phyloP scores from a whole-genome alignment of 176 grass and related monocot species.

The Paspalum notatum region DNA sequence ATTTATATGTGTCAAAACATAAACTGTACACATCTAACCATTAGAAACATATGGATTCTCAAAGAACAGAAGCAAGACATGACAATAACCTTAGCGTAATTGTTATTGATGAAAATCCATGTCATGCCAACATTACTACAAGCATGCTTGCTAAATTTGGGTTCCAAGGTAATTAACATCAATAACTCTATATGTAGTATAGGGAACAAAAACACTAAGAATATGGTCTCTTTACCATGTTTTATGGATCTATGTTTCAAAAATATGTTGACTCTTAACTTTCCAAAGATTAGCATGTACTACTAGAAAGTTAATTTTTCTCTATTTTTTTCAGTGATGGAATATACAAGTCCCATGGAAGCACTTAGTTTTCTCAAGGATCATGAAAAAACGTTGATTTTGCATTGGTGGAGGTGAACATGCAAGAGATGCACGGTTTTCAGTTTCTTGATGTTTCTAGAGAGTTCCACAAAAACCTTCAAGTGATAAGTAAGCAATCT shows the following conservation, averaged over 20 bases:
- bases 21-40: neutral
- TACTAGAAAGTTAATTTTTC: neutral
- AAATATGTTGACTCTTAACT: neutral
- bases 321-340: conserved; percentile 1
- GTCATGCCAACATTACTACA: neutral
- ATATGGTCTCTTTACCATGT: neutral
- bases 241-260: neutral
- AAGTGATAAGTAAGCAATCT: conserved; percentile 41
- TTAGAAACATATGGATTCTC: neutral
- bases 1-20: neutral
- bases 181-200: neutral
- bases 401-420: conserved; percentile 25
- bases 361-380: conserved; percentile 24
- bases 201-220: no score
- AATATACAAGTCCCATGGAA: conserved; percentile 26
- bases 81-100: neutral
- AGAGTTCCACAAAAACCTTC: conserved; percentile 19
- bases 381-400: conserved; percentile 35
- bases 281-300: neutral
- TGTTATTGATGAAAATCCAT: conserved; percentile 27
- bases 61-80: neutral
- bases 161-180: neutral
- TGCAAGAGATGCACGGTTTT: conserved; percentile 44
- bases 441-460: conserved; percentile 11
- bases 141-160: neutral